Evolutionary conservation across 2,329 filamentous ascomycete genomes (phyloP).

Genomic region (Pseudofabraea citricarpa): DNA sequence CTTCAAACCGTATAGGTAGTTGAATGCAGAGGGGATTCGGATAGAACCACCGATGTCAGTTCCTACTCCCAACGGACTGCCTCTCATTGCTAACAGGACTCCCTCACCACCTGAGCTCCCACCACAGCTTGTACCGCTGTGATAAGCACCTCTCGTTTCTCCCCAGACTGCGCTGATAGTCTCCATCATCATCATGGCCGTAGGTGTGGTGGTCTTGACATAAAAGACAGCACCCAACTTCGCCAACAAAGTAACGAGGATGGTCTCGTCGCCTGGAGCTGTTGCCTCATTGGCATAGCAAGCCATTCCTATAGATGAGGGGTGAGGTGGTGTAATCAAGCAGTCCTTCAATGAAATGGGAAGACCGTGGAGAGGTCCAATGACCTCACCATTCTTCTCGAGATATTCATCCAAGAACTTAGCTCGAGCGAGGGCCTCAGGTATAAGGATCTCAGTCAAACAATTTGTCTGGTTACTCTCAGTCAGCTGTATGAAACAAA

Average conservation of each 20-base stretch:
- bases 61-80: conserved; percentile 23
- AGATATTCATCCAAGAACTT: conserved; percentile 48
- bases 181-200: conserved; percentile 38
- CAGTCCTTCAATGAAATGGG: conserved; percentile 37
- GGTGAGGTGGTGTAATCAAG: conserved; percentile 30
- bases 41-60: conserved; percentile 32
- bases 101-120: conserved; percentile 26
- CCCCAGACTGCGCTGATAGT: conserved; percentile 37
- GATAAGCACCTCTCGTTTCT: conserved; percentile 27
- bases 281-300: conserved; percentile 29
- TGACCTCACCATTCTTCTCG: conserved; percentile 29
- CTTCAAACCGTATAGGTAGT: conserved; percentile 33
- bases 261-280: conserved; percentile 20
- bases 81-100: conserved; percentile 22
- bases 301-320: conserved; percentile 31
- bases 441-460: conserved; percentile 51
- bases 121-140: conserved; percentile 21
- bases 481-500: background rate
- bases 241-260: conserved; percentile 32
- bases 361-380: conserved; percentile 35
- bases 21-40: conserved; percentile 33
- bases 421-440: conserved; percentile 45
- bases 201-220: conserved; percentile 34
- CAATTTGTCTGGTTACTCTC: conserved; percentile 46
- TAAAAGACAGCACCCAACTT: conserved; percentile 36